Conservation (phyloP, 2,329 filamentous ascomycete species). For the Stachybotrys echinatus region DNA sequence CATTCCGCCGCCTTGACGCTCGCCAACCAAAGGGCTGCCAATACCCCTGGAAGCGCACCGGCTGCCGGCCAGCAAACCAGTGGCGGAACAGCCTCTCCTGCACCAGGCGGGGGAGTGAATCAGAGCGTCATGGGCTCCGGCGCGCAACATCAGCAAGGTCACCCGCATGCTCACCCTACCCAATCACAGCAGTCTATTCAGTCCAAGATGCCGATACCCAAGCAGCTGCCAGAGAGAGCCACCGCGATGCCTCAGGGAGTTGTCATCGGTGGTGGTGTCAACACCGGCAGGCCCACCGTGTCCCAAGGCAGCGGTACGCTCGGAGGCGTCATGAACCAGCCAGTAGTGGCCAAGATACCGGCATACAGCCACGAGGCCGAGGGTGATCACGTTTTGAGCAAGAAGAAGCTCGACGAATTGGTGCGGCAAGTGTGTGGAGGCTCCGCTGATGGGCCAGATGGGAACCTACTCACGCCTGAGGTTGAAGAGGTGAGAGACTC, state of each 20-base stretch:
- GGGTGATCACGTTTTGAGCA: constrained; percentile 88
- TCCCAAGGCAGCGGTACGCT: constrained; percentile 71
- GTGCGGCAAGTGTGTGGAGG: constrained; percentile 90
- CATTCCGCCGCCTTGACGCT: constrained; percentile 45
- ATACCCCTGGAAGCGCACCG: constrained; percentile 25
- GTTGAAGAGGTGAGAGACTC: constrained; percentile 81
- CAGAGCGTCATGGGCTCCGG: constrained; percentile 26
- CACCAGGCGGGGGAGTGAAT: constrained; percentile 18
- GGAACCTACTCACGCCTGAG: constrained; percentile 78
- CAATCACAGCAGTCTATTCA: constrained; percentile 37
- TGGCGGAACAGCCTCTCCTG: constrained; percentile 21
- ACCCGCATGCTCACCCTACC: constrained; percentile 44
- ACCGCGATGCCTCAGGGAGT: constrained; percentile 70
- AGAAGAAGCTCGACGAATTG: constrained; percentile 94
- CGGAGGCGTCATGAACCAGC: constrained; percentile 81
- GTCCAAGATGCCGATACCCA: constrained; percentile 75
- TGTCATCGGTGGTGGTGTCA: constrained; percentile 55
- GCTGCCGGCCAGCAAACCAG: constrained; percentile 23
- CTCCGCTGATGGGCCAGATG: constrained; percentile 64
- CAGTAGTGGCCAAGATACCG: constrained; percentile 75
- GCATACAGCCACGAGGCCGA: constrained; percentile 86
- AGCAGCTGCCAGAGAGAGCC: constrained; percentile 64
- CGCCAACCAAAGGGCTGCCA: constrained; percentile 36
- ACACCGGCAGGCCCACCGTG: constrained; percentile 73
- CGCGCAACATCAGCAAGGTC: constrained; percentile 29